phyloP scores from a whole-genome alignment of 306 rosid genomes.

The Luffa aegyptiaca region DNA sequence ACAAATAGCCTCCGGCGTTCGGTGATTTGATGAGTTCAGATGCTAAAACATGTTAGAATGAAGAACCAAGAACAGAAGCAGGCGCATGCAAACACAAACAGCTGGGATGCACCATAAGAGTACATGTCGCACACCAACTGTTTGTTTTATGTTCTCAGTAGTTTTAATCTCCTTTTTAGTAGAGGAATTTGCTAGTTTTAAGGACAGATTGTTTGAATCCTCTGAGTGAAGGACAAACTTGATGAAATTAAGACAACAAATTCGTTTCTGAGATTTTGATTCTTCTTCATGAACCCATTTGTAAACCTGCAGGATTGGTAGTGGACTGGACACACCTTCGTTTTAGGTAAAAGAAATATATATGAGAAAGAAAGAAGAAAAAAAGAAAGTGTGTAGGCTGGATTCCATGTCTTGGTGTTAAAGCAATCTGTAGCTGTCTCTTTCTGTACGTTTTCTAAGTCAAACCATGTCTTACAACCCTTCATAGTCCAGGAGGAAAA shows the following conservation, averaged over 20 bases:
- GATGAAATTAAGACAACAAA: not conserved
- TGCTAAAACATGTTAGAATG: not conserved
- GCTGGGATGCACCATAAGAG: not conserved
- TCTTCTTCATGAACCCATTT: not conserved
- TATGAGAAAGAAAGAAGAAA: not conserved
- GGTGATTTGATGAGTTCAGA: not conserved
- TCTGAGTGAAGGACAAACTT: not conserved
- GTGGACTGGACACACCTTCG: not conserved
- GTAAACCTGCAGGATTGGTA: not conserved
- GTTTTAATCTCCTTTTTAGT: not conserved
- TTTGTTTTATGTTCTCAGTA: not conserved
- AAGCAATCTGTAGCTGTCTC: slow-evolving; percentile 2
- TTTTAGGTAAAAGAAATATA: not conserved
- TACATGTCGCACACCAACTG: not conserved
- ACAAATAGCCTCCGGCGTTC: not conserved
- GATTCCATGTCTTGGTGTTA: slow-evolving; percentile 8
- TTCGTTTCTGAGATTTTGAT: not conserved
- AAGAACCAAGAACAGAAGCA: not conserved
- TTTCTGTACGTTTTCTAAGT: slow-evolving; percentile 1
- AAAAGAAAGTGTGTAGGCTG: not conserved
- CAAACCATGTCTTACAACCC: not conserved
- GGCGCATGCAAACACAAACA: not conserved
- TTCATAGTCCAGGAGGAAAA: slow-evolving; percentile 4
- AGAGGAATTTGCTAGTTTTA: not conserved
- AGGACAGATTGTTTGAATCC: not conserved